Evolutionary conservation across 441 rosid species (phyloP), one percentile per base, ranked within the genome.

Genomic region (Oxalis stricta): DNA sequence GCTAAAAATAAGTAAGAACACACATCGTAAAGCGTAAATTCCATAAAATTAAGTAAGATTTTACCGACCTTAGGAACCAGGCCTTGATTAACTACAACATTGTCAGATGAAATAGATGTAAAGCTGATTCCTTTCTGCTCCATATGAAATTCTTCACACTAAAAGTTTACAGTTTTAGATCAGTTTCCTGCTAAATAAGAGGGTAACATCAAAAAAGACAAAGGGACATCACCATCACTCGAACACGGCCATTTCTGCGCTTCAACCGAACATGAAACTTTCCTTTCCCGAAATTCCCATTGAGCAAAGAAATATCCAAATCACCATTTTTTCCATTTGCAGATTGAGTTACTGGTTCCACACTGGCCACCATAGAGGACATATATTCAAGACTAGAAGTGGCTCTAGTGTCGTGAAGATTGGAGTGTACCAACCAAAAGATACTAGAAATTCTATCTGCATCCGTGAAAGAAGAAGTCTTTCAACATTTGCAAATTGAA

Each of bases 181-280:
- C 29, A 58, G 38, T 36, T 45, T 10, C 14, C 38, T 29, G 28
- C 17, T 19, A 54, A 30, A 18, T 19, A 33, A 28, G n/a, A 42
- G 2, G 19, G 38, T 23, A 14, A 12, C 29, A 17, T 24, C 21
- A 20, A 11, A 29, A 18, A 33, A 14, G 31, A 10, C 23, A 10
- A 32, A 44, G 21, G 38, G 12, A 37, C 33, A 34, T 43, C 55
- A 84, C 96, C 96, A 72, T 69, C 42, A 73, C 59, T 45, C 86
- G 71, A 37, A 91, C 73, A 2, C 95, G 84, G 34, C 96, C 96
- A 67, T 91, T 91, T 36, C 94, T 75, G 50, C 78, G 82, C 69
- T 91, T 91, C 50, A 83, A 66, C 43, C 83, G 72, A 33, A 67
- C 77, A 63, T 70, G 71, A 30, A 86, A 65, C 69, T 68, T 73